These are phyloP conservation scores for Penstemon davidsonii DNA, from an alignment of 257 asterid species.

Conservation along the genomic window DNA sequence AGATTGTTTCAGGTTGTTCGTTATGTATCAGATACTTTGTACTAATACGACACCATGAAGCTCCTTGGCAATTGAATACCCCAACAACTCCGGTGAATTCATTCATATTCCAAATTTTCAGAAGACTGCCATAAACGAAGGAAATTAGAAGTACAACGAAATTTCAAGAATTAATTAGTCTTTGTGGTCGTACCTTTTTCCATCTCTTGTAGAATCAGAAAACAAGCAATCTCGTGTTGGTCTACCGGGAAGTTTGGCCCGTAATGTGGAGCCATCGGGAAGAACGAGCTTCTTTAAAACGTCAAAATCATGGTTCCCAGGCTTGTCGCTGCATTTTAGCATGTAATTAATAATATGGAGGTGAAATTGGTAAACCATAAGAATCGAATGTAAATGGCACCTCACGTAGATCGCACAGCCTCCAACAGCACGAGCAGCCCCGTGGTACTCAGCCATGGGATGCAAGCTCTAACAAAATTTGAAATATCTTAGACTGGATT, in stretches of 20 bases:
- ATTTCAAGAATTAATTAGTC: neutral
- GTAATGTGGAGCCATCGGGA: constrained; percentile 79
- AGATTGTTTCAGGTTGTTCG: constrained; percentile 59
- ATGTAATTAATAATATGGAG: constrained; percentile 13
- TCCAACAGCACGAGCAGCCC: constrained; percentile 91
- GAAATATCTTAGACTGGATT: no score
- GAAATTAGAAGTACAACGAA: neutral
- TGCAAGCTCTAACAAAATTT: constrained; percentile 59
- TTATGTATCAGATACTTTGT: constrained; percentile 82
- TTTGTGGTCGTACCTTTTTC: constrained; percentile 47
- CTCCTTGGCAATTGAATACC: constrained; percentile 82
- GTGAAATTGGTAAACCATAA: neutral
- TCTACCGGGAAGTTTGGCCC: constrained; percentile 91
- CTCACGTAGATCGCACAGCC: constrained; percentile 93
- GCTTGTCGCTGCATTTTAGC: constrained; percentile 68
- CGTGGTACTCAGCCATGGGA: constrained; percentile 93
- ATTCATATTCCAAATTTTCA: constrained; percentile 83
- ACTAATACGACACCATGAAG: constrained; percentile 71
- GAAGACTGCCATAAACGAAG: constrained; percentile 47
- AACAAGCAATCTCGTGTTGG: constrained; percentile 91
- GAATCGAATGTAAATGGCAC: constrained; percentile 29
- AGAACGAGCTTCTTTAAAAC: constrained; percentile 81
- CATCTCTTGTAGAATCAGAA: constrained; percentile 92
- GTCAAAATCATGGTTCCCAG: constrained; percentile 79
- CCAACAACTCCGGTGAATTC: constrained; percentile 75